Conservation (phyloP, 1,139 yeast genomes). For the Nakaseomyces nivariensis region DNA sequence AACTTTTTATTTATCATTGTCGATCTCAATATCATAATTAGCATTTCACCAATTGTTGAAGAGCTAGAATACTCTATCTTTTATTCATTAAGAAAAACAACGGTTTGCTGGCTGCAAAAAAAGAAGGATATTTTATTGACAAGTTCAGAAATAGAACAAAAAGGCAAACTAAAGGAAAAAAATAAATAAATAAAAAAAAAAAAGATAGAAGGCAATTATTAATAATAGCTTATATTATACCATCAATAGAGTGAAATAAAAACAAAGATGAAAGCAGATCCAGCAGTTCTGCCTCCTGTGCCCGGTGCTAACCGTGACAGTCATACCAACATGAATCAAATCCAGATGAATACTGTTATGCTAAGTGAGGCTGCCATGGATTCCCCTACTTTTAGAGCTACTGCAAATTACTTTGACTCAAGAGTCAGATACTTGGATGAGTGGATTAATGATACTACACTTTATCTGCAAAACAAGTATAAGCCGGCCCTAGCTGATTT, state of each 20-base stretch:
- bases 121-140: no score
- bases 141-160: no score
- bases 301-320: background rate
- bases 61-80: no score
- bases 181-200: no score
- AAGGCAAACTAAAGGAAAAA: no score
- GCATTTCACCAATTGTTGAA: no score
- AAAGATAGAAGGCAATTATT: no score
- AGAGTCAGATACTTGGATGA: slow-evolving; percentile 60
- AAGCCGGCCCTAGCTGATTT: slow-evolving; percentile 46
- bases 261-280: background rate
- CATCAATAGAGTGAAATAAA: background rate
- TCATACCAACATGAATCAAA: slow-evolving; percentile 2
- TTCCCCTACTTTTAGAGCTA: slow-evolving; percentile 84
- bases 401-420: slow-evolving; percentile 51
- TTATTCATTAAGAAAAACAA: no score
- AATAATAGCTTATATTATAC: no score
- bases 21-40: no score
- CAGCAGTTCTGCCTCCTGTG: background rate
- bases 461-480: slow-evolving; percentile 41
- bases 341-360: slow-evolving; percentile 62
- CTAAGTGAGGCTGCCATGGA: slow-evolving; percentile 88
- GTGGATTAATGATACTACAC: slow-evolving; percentile 55
- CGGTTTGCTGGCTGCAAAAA: no score
- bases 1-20: no score